phyloP scores from a whole-genome alignment of 192 early-diverging fungal genomes.

The Coemansia sp. region DNA sequence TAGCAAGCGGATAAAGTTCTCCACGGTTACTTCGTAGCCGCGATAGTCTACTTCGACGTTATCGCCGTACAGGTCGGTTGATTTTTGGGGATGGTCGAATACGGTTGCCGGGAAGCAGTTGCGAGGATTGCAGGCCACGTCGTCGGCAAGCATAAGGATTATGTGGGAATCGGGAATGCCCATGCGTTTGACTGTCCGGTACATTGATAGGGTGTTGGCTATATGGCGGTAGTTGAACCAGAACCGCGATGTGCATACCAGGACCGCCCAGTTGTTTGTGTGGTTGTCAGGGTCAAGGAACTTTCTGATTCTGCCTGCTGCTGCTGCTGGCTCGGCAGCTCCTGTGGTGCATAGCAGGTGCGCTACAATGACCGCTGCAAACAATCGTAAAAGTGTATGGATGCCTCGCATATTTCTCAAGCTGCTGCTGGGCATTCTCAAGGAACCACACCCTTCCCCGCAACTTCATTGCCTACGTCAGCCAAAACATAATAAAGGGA shows the following conservation, averaged over 20 bases:
- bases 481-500: too few species aligned
- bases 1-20: constrained; percentile 94
- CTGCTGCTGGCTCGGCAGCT: not conserved
- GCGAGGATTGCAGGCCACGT: constrained; percentile 96
- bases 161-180: constrained; percentile 99
- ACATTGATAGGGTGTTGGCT: constrained; percentile 97
- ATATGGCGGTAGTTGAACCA: constrained; percentile 99
- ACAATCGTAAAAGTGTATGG: too few species aligned
- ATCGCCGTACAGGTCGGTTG: constrained; percentile 89
- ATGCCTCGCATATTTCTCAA: too few species aligned
- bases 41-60: constrained; percentile 99
- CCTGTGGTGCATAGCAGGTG: not conserved
- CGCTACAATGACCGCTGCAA: not conserved
- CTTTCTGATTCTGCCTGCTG: constrained; percentile 1
- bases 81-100: constrained; percentile 80
- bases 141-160: constrained; percentile 98
- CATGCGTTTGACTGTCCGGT: constrained; percentile 95
- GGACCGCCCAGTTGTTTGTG: constrained; percentile 99
- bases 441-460: too few species aligned
- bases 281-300: constrained; percentile 68
- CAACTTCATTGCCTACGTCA: too few species aligned
- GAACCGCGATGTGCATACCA: constrained; percentile 96
- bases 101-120: constrained; percentile 91
- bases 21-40: constrained; percentile 98
- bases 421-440: too few species aligned